These are phyloP conservation scores for Begonia fuchsioides DNA, from an alignment of 306 rosid genomes.

Conservation along the genomic window DNA sequence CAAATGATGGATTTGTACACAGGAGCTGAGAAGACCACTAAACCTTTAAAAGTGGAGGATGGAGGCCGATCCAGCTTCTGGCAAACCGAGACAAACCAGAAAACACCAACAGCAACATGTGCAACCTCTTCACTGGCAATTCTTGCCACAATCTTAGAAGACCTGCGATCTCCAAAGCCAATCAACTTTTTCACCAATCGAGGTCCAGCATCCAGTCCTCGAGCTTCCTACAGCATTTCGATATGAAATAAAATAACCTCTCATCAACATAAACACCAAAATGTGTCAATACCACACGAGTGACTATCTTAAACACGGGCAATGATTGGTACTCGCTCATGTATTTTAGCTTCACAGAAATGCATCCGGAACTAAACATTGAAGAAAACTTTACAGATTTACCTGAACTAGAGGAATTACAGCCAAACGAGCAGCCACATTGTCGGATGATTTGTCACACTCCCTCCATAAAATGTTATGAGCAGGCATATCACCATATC, in stretches of 20 bases:
- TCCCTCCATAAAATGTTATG: slow-evolving; percentile 92
- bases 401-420: slow-evolving; percentile 89
- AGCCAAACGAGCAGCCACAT: slow-evolving; percentile 88
- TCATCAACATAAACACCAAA: too few relatives aligned
- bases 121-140: slow-evolving; percentile 95
- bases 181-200: slow-evolving; percentile 63
- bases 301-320: not conserved
- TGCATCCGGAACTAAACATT: too few relatives aligned
- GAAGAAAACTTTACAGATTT: not conserved
- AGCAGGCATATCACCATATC: slow-evolving; percentile 97
- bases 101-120: slow-evolving; percentile 87
- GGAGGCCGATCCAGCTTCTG: slow-evolving; percentile 54
- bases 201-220: slow-evolving; percentile 99
- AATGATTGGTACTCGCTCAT: not conserved
- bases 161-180: slow-evolving; percentile 77
- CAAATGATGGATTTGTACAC: slow-evolving; percentile 4
- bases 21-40: slow-evolving; percentile 9
- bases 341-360: too few relatives aligned
- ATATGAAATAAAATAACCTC: not conserved
- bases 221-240: slow-evolving; percentile 59
- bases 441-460: slow-evolving; percentile 85
- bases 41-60: slow-evolving; percentile 72
- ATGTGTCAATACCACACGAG: too few relatives aligned
- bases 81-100: slow-evolving; percentile 69
- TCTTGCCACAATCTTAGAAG: slow-evolving; percentile 70